These are phyloP conservation scores for Deinandra increscens DNA, from an alignment of 129 eudicot genomes.

Conservation along the genomic window DNA sequence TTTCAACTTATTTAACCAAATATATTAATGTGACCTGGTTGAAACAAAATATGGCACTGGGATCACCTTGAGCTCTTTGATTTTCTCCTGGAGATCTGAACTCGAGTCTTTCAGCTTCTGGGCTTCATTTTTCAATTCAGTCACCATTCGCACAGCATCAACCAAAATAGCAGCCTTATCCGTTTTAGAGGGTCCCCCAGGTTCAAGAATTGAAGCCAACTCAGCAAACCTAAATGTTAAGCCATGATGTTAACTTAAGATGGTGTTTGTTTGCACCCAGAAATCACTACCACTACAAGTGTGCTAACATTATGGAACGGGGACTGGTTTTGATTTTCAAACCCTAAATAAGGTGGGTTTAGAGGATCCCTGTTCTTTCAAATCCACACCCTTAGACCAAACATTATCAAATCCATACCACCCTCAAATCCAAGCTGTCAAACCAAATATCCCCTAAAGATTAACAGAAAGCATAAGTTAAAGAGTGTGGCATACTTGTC, in stretches of 20 bases:
- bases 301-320: not conserved
- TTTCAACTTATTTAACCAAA: not conserved
- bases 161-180: slow-evolving; percentile 75
- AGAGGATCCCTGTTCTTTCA: not conserved
- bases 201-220: slow-evolving; percentile 70
- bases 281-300: not conserved
- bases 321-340: not conserved
- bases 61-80: slow-evolving; percentile 66
- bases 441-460: slow-evolving; percentile 2
- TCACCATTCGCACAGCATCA: slow-evolving; percentile 72
- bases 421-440: not conserved
- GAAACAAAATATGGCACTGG: slow-evolving; percentile 1
- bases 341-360: not conserved
- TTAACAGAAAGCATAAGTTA: not conserved
- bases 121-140: slow-evolving; percentile 56
- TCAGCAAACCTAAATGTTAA: slow-evolving; percentile 55
- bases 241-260: not conserved
- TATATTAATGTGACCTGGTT: not conserved
- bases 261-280: not conserved
- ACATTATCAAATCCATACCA: not conserved
- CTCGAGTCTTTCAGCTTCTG: slow-evolving; percentile 66
- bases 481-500: slow-evolving; percentile 49
- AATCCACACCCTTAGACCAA: not conserved
- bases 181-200: slow-evolving; percentile 58
- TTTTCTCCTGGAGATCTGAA: slow-evolving; percentile 61